A percentile compares a stretch with the other conserved stretches of the same genome.
These are phyloP conservation scores for Dothistroma septosporum DNA, from an alignment of 2,329 filamentous ascomycete species.

Conservation along the genomic window DNA sequence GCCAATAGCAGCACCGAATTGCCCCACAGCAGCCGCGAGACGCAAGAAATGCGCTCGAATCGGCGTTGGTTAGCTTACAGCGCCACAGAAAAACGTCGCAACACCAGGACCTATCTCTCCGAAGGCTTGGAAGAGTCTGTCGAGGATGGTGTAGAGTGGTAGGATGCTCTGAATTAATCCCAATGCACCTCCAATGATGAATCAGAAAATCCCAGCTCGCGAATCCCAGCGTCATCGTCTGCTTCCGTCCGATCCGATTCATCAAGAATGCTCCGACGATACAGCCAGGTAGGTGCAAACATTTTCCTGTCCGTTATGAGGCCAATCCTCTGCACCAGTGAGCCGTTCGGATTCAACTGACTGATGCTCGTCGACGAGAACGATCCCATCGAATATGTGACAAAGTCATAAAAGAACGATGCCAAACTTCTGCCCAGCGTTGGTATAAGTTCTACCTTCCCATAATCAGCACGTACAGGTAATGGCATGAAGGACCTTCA, in stretches of 20 bases:
- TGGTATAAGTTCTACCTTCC: slow-evolving; percentile 68
- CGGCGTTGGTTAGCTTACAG: slow-evolving; percentile 80
- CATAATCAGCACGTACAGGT: slow-evolving; percentile 46
- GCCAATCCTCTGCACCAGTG: slow-evolving; percentile 74
- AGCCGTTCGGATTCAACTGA: slow-evolving; percentile 54
- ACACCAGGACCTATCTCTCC: slow-evolving; percentile 82
- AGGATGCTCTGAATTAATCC: slow-evolving; percentile 53
- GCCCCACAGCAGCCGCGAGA: slow-evolving; percentile 67
- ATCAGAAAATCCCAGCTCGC: slow-evolving; percentile 56
- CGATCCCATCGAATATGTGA: slow-evolving; percentile 68
- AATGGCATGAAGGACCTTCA: slow-evolving; percentile 32
- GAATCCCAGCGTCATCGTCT: slow-evolving; percentile 68
- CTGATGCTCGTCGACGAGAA: slow-evolving; percentile 72
- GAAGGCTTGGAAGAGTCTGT: slow-evolving; percentile 69
- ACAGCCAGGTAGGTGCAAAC: slow-evolving; percentile 82
- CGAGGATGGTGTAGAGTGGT: slow-evolving; percentile 70
- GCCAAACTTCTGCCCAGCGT: slow-evolving; percentile 65
- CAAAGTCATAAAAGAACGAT: slow-evolving; percentile 72
- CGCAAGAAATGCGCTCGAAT: slow-evolving; percentile 70
- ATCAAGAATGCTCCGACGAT: slow-evolving; percentile 70
- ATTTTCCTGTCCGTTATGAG: slow-evolving; percentile 83
- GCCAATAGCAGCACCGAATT: slow-evolving; percentile 73
- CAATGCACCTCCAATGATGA: slow-evolving; percentile 81
- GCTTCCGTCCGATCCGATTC: slow-evolving; percentile 72
- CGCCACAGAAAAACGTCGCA: slow-evolving; percentile 71